Evolutionary conservation across 139 green algal species (phyloP).

Genomic region (Volvox africanus): DNA sequence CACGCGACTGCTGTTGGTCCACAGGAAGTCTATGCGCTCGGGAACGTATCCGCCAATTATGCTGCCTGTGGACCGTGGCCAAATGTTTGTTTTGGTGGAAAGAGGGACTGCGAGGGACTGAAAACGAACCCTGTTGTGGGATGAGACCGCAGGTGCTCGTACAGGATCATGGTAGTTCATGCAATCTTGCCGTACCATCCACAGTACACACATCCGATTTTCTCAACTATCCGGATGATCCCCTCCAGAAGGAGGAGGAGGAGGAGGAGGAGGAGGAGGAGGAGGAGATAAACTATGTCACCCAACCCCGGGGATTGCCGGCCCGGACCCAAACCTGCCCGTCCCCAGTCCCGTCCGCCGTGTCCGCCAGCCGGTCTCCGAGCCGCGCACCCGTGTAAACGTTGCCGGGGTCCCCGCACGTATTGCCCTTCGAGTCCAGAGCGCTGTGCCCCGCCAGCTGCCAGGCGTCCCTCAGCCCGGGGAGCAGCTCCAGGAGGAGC

Average conservation of each 20-base stretch:
- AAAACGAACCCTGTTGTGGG: no score
- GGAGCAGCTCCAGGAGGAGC: not conserved
- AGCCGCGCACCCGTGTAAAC: not conserved
- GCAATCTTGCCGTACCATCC: no score
- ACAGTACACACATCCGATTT: no score
- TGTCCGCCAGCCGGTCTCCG: no score
- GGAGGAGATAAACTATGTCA: no score
- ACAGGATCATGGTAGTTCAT: no score
- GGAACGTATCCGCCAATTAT: conserved; percentile 11
- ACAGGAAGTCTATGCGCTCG: conserved; percentile 22
- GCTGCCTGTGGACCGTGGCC: not conserved
- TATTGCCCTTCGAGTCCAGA: conserved; percentile 16
- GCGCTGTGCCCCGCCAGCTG: not conserved
- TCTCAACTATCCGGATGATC: no score
- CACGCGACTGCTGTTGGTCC: conserved; percentile 7
- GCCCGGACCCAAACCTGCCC: not conserved
- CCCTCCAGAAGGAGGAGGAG: no score
- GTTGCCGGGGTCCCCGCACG: not conserved
- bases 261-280: no score
- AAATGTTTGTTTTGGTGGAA: no score
- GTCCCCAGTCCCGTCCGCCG: not conserved
- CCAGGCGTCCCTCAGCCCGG: not conserved
- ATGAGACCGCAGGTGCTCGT: no score
- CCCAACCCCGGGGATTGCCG: not conserved
- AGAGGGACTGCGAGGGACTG: no score